Evolutionary conservation across 352 stramenopile species (phyloP).

Genomic region (Blastocystis sp.): DNA sequence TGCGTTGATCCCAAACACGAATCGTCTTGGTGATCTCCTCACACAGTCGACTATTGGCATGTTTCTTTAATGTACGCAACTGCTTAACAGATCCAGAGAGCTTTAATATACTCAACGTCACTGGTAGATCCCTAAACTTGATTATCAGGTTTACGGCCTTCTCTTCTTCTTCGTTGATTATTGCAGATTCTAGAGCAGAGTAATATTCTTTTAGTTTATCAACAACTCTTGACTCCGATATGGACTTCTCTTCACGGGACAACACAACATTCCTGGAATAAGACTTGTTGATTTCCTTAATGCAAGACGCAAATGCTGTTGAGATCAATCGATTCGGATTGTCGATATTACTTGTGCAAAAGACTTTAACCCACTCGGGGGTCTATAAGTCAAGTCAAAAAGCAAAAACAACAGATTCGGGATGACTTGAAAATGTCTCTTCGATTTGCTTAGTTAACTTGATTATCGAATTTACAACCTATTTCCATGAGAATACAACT

Average conservation of each 20-base stretch:
- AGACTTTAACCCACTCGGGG: conserved; percentile 15
- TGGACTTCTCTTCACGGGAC: not conserved
- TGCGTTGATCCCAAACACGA: not conserved
- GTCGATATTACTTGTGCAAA: not conserved
- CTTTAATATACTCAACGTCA: not conserved
- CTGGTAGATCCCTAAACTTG: not conserved
- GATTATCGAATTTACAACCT: conserved; percentile 33
- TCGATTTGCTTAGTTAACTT: not conserved
- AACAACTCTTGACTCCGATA: not conserved
- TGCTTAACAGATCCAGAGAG: not conserved
- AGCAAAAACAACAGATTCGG: not conserved
- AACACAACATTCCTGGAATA: not conserved
- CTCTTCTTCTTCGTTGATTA: conserved; percentile 34
- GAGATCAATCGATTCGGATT: conserved; percentile 15
- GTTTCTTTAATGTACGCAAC: not conserved
- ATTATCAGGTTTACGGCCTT: not conserved
- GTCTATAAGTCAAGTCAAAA: not conserved
- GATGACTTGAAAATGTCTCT: not conserved
- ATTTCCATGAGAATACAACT: not conserved
- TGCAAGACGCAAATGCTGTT: not conserved
- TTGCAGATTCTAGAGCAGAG: not conserved
- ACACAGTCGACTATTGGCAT: not conserved
- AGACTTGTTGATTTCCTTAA: not conserved
- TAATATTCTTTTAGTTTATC: not conserved
- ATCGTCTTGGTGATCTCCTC: not conserved